These are phyloP conservation scores for Luzula sylvatica DNA, from an alignment of 176 grass and related monocot genomes.

Conservation along the genomic window DNA sequence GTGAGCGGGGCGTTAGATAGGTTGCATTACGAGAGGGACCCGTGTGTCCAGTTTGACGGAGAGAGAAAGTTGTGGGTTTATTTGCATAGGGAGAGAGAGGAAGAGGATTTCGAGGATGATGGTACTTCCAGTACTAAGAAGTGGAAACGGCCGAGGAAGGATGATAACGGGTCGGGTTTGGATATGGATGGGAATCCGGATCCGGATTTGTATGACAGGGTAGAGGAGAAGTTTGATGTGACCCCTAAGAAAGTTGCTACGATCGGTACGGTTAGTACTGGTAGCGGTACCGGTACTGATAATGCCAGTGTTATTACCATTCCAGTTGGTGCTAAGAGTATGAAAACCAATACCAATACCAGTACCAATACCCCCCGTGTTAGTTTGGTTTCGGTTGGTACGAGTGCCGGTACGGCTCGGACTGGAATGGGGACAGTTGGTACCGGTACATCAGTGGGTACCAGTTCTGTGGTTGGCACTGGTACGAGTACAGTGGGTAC, in stretches of 20 bases:
- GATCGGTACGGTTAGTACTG: constrained; percentile 28
- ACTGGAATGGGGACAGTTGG: not conserved
- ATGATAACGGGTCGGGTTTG: constrained; percentile 39
- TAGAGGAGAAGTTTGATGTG: constrained; percentile 29
- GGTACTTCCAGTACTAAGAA: constrained; percentile 96
- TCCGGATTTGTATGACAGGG: constrained; percentile 21
- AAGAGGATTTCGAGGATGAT: constrained; percentile 99
- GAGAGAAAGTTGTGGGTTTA: constrained; percentile 99
- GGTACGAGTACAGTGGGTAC: constrained; percentile 1
- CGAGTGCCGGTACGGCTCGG: not conserved
- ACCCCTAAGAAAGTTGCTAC: constrained; percentile 24
- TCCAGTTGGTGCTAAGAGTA: constrained; percentile 16
- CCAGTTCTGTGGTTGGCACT: not conserved
- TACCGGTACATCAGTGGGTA: not conserved
- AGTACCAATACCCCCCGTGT: too few relatives aligned
- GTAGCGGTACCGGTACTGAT: constrained; percentile 32
- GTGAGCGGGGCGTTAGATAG: constrained; percentile 94
- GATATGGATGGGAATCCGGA: constrained; percentile 36
- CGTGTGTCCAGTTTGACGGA: constrained; percentile 90
- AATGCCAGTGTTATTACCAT: constrained; percentile 9
- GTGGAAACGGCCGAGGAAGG: constrained; percentile 95
- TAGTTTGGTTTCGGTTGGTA: not conserved
- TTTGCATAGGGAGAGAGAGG: constrained; percentile 90
- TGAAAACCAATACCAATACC: too few relatives aligned
- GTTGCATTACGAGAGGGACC: constrained; percentile 94